phyloP scores from a whole-genome alignment of 257 asterid species.

The Solanum tacnaense region DNA sequence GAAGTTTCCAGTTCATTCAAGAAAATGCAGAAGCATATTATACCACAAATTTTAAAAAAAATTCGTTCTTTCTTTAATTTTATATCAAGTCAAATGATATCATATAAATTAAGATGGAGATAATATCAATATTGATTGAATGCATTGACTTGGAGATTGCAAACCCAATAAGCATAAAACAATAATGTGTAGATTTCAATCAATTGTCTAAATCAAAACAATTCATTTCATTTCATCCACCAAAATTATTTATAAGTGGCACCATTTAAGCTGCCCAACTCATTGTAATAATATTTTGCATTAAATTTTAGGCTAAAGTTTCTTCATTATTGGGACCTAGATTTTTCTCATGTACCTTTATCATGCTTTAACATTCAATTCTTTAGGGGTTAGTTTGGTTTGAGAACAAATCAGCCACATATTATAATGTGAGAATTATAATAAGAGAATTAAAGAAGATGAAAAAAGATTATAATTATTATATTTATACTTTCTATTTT shows the following conservation, averaged over 20 bases:
- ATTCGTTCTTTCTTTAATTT: fast-evolving
- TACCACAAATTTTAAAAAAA: fast-evolving
- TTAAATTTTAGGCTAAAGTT: neutral
- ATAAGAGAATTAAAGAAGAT: neutral
- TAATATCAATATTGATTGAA: neutral
- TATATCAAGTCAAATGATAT: too few relatives aligned
- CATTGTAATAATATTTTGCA: neutral
- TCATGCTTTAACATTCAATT: neutral
- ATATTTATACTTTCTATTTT: too few relatives aligned
- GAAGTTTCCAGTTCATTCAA: neutral
- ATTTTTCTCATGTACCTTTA: neutral
- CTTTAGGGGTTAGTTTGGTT: neutral
- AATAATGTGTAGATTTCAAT: neutral
- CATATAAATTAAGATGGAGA: too few relatives aligned
- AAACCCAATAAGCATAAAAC: neutral
- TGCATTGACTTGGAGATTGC: neutral
- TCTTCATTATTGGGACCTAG: neutral
- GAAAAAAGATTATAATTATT: too few relatives aligned
- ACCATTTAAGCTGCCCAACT: neutral
- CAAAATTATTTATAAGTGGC: neutral
- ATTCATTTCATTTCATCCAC: neutral
- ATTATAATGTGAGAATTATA: too few relatives aligned
- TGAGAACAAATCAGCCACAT: neutral
- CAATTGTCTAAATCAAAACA: neutral
- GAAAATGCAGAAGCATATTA: neutral